Percentiles rank a stretch among this genome's conserved stretches.
Conservation (phyloP, 2,329 filamentous ascomycete species). For the Xylaria polymorpha region DNA sequence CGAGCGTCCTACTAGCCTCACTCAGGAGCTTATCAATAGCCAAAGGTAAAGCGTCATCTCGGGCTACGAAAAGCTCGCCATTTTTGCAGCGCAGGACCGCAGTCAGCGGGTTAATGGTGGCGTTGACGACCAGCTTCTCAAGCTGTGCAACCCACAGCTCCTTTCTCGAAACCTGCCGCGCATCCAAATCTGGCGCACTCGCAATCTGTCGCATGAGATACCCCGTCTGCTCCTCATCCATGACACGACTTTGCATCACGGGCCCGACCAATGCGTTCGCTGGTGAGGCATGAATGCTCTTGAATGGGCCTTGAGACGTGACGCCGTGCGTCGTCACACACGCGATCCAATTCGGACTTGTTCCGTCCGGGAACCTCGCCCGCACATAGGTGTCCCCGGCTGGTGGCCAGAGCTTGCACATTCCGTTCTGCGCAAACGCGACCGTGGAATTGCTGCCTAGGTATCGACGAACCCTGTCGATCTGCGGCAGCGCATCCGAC, state of each 20-base stretch:
- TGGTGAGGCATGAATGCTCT: slow-evolving; percentile 63
- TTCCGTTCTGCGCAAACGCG: slow-evolving; percentile 88
- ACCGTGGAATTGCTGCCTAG: slow-evolving; percentile 75
- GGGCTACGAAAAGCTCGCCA: slow-evolving; percentile 76
- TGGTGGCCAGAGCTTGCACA: slow-evolving; percentile 74
- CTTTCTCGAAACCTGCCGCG: slow-evolving; percentile 50
- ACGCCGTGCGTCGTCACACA: slow-evolving; percentile 72
- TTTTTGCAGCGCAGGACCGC: slow-evolving; percentile 81
- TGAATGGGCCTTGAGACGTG: slow-evolving; percentile 62
- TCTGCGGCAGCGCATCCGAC: slow-evolving; percentile 71
- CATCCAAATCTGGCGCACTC: slow-evolving; percentile 57
- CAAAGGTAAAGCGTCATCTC: slow-evolving; percentile 60
- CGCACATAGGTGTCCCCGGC: slow-evolving; percentile 58
- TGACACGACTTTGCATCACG: slow-evolving; percentile 51
- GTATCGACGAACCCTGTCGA: slow-evolving; percentile 69
- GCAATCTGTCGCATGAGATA: slow-evolving; percentile 59
- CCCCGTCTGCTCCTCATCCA: slow-evolving; percentile 22
- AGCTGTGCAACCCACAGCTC: slow-evolving; percentile 71
- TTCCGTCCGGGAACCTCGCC: slow-evolving; percentile 52
- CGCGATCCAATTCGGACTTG: slow-evolving; percentile 75
- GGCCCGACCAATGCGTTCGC: slow-evolving; percentile 62
- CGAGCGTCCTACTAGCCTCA: slow-evolving; percentile 82
- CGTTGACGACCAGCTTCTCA: slow-evolving; percentile 86
- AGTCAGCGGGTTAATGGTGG: slow-evolving; percentile 86
- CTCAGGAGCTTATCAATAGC: slow-evolving; percentile 76